Base-by-base conservation (phyloP, 768 basidiomycete species). In the Aureoboletus auriporus region DNA sequence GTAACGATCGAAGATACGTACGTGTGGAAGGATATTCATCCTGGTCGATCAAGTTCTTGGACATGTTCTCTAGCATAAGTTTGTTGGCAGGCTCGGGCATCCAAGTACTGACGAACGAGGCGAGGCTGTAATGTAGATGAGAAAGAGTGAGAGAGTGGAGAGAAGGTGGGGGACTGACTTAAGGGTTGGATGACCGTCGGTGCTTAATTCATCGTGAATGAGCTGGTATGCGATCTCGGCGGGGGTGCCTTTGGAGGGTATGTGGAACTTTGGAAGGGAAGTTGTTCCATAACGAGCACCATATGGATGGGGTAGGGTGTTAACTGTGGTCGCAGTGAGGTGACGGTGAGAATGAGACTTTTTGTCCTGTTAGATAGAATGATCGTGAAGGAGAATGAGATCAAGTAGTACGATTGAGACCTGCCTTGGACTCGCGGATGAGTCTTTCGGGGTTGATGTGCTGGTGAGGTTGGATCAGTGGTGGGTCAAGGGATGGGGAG, bases 381-480 rank as follows among this genome's bases (percentile, higher is more conserved):
- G 36, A 41, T 10, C 26, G 12, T 56, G 38, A n/a, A 41, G 46
- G 16, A 17, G 7, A 38, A 30, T 40, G 14, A 14, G 30, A 31
- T 3, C 14, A 35, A n/a, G 5, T 10, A 9, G 34, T 26, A 3
- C 7, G 27, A 16, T 23, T 23, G 20, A 31, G 28, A 43, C 37
- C 6, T 28, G 28, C 47, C 63, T 72, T 74, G 17, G 84, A 67
- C 34, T 79, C 69, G 55, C 73, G 73, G 36, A 92, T 70, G 63
- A 92, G 75, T 42, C 71, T 68, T 47, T 86, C 84, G 1, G 87
- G 68, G 65, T 89, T 79, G 58, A 91, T 70, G 55, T 83, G 84
- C 84, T 86, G 53, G 26, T 28, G 35, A 44, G 45, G 12, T 9
- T 2, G 1, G 30, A 46, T 45, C 29, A 53, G 38, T 3, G 5